Conservation (phyloP, 2,329 filamentous ascomycete genomes). For the Fusarium acutatum region DNA sequence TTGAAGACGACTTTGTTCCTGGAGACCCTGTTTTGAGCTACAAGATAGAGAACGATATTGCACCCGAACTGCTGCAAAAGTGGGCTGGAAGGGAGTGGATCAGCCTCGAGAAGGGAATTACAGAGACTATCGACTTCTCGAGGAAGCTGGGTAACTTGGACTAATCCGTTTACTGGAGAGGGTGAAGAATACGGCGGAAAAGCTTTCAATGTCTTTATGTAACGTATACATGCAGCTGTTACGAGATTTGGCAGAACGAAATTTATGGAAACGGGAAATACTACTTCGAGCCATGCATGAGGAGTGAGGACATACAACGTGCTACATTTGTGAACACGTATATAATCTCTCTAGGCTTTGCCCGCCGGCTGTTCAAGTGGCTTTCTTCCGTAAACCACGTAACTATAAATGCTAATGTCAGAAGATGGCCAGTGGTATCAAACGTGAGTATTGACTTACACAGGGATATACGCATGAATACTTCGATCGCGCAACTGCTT, state of each 20-base stretch:
- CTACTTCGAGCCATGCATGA: not conserved
- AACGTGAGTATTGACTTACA: not conserved
- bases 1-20: conserved; percentile 22
- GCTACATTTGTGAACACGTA: not conserved
- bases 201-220: not conserved
- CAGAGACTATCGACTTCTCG: conserved; percentile 15
- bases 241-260: not conserved
- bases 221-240: not conserved
- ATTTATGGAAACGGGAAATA: not conserved
- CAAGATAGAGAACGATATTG: conserved; percentile 25
- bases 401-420: not conserved
- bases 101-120: conserved; percentile 1
- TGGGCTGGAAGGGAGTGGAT: conserved; percentile 35
- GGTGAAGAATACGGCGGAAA: accelerated
- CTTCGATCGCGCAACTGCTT: conserved; percentile 9
- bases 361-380: not conserved
- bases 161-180: accelerated
- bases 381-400: conserved; percentile 5
- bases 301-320: not conserved
- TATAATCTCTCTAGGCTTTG: not conserved
- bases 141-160: conserved; percentile 3
- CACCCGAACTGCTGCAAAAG: conserved; percentile 11
- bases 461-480: conserved; percentile 22
- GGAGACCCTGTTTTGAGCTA: conserved; percentile 22
- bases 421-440: accelerated